Evolutionary conservation across 176 grass and related monocot genomes (phyloP), one percentile per base, ranked within the genome.

Genomic region (Microstegium vimineum): DNA sequence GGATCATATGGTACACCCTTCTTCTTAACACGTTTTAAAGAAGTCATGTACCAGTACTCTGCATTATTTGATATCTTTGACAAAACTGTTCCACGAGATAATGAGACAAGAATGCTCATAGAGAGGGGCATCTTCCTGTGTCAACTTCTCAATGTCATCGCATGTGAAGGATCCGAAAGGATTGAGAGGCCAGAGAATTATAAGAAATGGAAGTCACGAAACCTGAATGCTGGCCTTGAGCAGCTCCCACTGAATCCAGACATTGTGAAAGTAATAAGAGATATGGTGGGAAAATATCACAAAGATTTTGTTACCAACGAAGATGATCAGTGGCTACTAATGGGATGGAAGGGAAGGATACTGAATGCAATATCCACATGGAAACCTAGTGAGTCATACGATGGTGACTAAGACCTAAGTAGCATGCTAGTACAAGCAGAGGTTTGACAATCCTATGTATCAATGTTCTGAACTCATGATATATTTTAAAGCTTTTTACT

Each of bases 1-100:
- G 84, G 84, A 80, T 86, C 76, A 52, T 80, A 86, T 26, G 52
- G 68, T 51, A 73, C 43, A 68, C 84, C 84, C 4, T 79, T 80
- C 84, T 86, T 86, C 65, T 64, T 86, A 65, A 41, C 76, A 66
- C 76, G 84, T 16, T 86, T 86, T 41, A 86, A 74, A 73, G 84
- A 86, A 45, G 68, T 80, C 52, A 80, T 80, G 84, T 73, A 86
- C 76, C 25, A 86, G 57, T 80, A 66, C 59, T 41, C 33, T 54
- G 43, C 84, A 73, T 14, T 66, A 5, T 86, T 86, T 73, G 76
- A 86, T 65, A 49, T 73, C 8, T 25, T 86, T 9, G 33, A 80
- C 16, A 80, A 66, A 54, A 86, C 59, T 12, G 28, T 51, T 52
- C 59, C 57, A 25, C 84, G 42, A 40, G 76, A 74, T 45, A 73